phyloP scores from a whole-genome alignment of 23 red algal species.

The Gracilariopsis chorda region DNA sequence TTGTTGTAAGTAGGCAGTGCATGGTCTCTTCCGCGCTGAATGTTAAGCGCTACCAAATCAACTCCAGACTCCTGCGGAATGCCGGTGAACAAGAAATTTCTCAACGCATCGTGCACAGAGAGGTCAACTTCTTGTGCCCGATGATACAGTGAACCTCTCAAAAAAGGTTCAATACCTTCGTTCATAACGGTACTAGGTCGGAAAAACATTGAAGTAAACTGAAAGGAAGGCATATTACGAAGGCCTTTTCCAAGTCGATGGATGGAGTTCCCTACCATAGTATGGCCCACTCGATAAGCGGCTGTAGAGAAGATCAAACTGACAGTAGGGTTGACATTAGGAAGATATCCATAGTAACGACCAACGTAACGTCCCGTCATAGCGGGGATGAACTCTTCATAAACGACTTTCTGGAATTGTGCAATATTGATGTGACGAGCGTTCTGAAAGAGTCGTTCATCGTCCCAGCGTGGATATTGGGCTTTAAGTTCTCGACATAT shows the following conservation, averaged over 20 bases:
- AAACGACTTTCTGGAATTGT: constrained; percentile 37
- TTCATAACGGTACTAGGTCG: neutral
- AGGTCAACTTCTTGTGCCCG: neutral
- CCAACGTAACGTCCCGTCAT: constrained; percentile 5
- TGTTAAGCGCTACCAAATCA: constrained; percentile 10
- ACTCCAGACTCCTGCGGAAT: neutral
- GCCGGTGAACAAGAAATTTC: constrained; percentile 28
- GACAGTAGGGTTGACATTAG: constrained; percentile 12
- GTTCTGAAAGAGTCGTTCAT: constrained; percentile 30
- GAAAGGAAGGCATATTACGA: neutral
- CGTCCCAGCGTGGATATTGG: constrained; percentile 4
- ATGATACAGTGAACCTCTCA: neutral
- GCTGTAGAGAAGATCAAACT: constrained; percentile 50
- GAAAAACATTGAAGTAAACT: constrained; percentile 30
- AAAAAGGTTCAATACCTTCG: constrained; percentile 8
- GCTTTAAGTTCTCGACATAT: neutral
- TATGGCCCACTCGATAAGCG: constrained; percentile 43
- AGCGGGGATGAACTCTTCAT: constrained; percentile 33
- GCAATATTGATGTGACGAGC: constrained; percentile 25
- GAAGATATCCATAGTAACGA: constrained; percentile 14
- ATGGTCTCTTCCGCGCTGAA: constrained; percentile 49
- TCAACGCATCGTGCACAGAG: neutral
- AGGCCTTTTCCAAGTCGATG: neutral
- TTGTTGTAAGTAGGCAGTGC: constrained; percentile 29
- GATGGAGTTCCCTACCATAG: constrained; percentile 19